phyloP scores from a whole-genome alignment of 2,329 filamentous ascomycete species.

The Monosporascus sp. region DNA sequence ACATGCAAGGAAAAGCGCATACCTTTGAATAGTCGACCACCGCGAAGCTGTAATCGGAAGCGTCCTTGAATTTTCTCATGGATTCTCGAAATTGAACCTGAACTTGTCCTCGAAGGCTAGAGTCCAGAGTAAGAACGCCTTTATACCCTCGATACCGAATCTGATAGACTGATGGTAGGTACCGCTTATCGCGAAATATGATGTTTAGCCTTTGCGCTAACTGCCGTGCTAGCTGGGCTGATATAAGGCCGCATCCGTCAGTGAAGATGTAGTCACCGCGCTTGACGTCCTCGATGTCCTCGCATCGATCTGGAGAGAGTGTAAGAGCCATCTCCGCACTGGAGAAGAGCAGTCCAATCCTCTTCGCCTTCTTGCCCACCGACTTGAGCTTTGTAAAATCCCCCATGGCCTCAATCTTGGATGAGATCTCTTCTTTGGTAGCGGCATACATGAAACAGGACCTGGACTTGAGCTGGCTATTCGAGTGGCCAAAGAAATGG shows the following conservation, averaged over 20 bases:
- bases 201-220: slow-evolving; percentile 28
- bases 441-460: slow-evolving; percentile 33
- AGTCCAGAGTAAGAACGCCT: slow-evolving; percentile 34
- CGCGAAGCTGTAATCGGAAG: slow-evolving; percentile 29
- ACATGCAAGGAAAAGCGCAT: neutral
- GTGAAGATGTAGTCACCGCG: slow-evolving; percentile 33
- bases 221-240: slow-evolving; percentile 24
- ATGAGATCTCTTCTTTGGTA: slow-evolving; percentile 25
- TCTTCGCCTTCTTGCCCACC: slow-evolving; percentile 36
- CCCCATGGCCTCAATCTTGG: slow-evolving; percentile 30
- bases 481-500: slow-evolving; percentile 38
- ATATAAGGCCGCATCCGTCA: slow-evolving; percentile 35
- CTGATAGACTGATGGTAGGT: slow-evolving; percentile 35
- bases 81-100: slow-evolving; percentile 26
- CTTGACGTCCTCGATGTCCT: slow-evolving; percentile 33
- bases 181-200: slow-evolving; percentile 28
- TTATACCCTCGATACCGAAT: slow-evolving; percentile 38
- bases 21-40: slow-evolving; percentile 37
- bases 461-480: slow-evolving; percentile 36
- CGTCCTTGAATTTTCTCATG: slow-evolving; percentile 36
- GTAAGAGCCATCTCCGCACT: slow-evolving; percentile 25
- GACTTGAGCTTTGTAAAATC: slow-evolving; percentile 36
- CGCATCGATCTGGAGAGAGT: slow-evolving; percentile 27
- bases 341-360: slow-evolving; percentile 36
- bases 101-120: slow-evolving; percentile 13